Conservation (phyloP, 768 basidiomycete species). For the Macrolepiota fuliginosa region DNA sequence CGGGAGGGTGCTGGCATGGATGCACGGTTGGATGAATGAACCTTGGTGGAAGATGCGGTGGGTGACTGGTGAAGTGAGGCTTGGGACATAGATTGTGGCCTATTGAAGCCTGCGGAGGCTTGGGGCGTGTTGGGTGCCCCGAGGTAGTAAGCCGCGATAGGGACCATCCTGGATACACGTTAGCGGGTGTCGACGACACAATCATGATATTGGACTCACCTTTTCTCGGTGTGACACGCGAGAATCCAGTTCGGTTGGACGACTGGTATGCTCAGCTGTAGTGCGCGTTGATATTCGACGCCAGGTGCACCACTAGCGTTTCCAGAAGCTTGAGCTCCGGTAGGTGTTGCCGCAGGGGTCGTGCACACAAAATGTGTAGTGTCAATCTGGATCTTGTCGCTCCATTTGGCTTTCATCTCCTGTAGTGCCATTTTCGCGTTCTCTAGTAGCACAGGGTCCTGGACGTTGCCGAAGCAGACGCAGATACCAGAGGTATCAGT, state of each 20-base stretch:
- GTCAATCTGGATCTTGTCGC: conserved; percentile 93
- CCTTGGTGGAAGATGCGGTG: conserved; percentile 29
- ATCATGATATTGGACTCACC: conserved; percentile 42
- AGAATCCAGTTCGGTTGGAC: conserved; percentile 95
- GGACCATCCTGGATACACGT: conserved; percentile 66
- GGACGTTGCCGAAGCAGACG: conserved; percentile 91
- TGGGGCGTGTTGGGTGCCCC: conserved; percentile 52
- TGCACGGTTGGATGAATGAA: conserved; percentile 47
- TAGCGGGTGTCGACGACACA: not conserved
- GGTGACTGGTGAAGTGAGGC: conserved; percentile 48
- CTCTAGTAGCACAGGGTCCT: conserved; percentile 72
- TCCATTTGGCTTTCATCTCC: conserved; percentile 89
- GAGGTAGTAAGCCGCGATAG: conserved; percentile 81
- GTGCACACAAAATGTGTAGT: conserved; percentile 99
- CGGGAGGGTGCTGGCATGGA: conserved; percentile 67
- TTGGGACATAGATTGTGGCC: conserved; percentile 80
- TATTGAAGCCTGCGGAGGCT: conserved; percentile 35
- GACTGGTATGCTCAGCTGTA: conserved; percentile 91
- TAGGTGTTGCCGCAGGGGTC: conserved; percentile 70
- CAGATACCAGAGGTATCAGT: conserved; percentile 92
- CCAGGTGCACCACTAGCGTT: conserved; percentile 59
- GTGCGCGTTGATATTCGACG: conserved; percentile 91
- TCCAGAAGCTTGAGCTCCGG: conserved; percentile 54
- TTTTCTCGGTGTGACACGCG: conserved; percentile 82
- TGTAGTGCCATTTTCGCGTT: conserved; percentile 77